Evolutionary conservation across 2,329 filamentous ascomycete species (phyloP), one percentile per base, ranked within the genome.

Genomic region (Arthrobotrys megalospora): DNA sequence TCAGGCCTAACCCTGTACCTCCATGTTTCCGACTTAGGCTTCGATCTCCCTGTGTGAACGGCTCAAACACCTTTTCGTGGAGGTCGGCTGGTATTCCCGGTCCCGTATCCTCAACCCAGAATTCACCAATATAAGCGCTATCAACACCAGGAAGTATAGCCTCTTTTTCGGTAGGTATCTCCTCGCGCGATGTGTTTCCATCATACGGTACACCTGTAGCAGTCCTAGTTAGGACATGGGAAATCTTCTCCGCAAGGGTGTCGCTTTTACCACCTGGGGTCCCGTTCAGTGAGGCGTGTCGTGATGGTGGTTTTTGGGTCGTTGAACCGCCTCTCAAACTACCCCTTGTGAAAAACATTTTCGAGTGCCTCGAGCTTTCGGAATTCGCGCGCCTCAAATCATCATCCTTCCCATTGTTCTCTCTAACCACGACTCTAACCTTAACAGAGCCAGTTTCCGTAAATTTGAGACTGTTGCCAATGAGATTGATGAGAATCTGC

Each of bases 401-500:
- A 10, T 72, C 53, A 19, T 78, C 75, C 28, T 36, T 67, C 3
- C 12, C 21, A 38, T 67, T 8, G 12, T 72, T 78, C 43, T 78
- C 75, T 41, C 55, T 38, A 3, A 78, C 62, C 14, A 78, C 43
- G 11, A 97, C 94, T 6, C 90, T 89, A 7, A 97, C 88, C 28
- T 90, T 88, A 2, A 97, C 92, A 34, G 87, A 91, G 6, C 94
- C 94, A 0, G 90, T 90, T 6, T 89, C 84, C 0, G 94, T 97
- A 82, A 97, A 97, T 83, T 97, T 97, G 50, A 97, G 86, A 83
- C 92, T 93, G 85, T 97, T 97, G 84, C 92, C 94, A 55, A 97
- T 93, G 36, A 97, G 86, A 82, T 97, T 97, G 86, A 96, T 97
- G 55, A 97, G 89, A n/a, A 97, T 92, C 83, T 97, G 94, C 28